Evolutionary conservation across 2,329 filamentous ascomycete genomes (phyloP), one percentile per base, ranked within the genome.

Genomic region (Lachnellula arida): DNA sequence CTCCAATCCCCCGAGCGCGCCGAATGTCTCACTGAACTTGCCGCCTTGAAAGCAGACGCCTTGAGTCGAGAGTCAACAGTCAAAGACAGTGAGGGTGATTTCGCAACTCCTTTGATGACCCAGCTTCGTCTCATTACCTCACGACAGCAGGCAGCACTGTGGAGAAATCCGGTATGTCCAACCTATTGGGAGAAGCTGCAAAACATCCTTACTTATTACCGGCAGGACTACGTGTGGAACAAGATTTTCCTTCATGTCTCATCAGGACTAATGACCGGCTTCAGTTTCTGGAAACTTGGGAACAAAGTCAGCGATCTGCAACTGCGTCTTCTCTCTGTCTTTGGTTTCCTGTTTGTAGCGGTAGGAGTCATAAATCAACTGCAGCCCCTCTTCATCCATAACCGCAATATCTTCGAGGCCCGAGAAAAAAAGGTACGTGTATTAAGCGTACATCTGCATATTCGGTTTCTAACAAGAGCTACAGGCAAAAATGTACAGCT

Each of bases 261-360:
- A 14, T 76, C 75, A 0, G 80, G 77, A 0, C 74, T 85, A 0
- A 82, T 85, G 71, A 84, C 81, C 64, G 82, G 81, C 1, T 85
- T 85, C 60, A 77, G 78, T 0, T 85, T 85, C 65, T 85, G 81
- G 81, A 78, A 76, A 67, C 75, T 85, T 25, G 80, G 80, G 0
- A 67, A 78, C 51, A 75, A 73, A 0, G 73, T 80, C 0, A 72
- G 68, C 12, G 79, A 79, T 34, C 64, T 83, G n/a, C 81, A 84
- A 65, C 69, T 81, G 32, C 75, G 78, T 40, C 70, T 85, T 1
- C 84, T 85, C 62, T 80, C 81, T 9, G 72, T 85, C 47, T 84
- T 85, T 73, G 81, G 84, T 65, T 85, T 85, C 68, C 81, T 84
- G 57, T 85, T 85, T 59, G 79, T 85, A 43, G 79, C 81, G 0